Base-by-base conservation (phyloP, 441 rosid species). In the Adansonia madagascariensis region DNA sequence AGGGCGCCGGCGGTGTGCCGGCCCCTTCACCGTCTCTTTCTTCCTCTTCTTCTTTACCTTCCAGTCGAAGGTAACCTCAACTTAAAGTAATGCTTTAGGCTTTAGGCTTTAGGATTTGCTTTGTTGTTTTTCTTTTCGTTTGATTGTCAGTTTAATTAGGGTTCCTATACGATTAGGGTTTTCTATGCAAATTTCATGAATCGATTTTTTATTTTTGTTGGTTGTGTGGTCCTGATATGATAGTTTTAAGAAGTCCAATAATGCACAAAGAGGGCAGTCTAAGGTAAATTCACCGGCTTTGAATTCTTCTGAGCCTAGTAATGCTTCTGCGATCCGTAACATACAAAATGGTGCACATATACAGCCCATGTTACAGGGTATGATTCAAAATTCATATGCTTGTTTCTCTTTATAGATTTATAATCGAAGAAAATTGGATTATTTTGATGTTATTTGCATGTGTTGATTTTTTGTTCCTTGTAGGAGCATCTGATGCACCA, bases 281-380 rank as follows among this genome's bases (percentile, higher is more conserved):
- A 85, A 93, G 92, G 88, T 85, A 76, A 89, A 84, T 85, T 39
- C 71, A 0, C 86, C 91, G 11, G 79, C 85, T 20, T 84, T 74
- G 47, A 82, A 83, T 84, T 81, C 88, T 84, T 76, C 90, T 0
- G 88, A 82, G 81, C 75, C 90, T 56, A 62, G 69, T 70, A 81
- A 80, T 80, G 84, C 84, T 73, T 57, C 86, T 65, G 77, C 85
- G 7, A 71, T 71, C 12, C 91, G 84, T 10, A 86, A 80, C 78
- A 63, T 85, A 76, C 91, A 87, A 77, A 89, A 89, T 81, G 98
- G 92, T 71, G 90, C 88, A 60, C 88, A 75, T 83, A 79, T 80
- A 27, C 97, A 84, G 71, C 76, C 88, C 71, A 88, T 85, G 49
- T 60, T 84, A 72, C 99, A 84, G 47, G 96, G 98, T 96, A 86